Percentiles rank a stretch among this genome's conserved stretches.
These are phyloP conservation scores for Diaporthe sp. DNA, from an alignment of 2,329 filamentous ascomycete genomes.

Conservation along the genomic window DNA sequence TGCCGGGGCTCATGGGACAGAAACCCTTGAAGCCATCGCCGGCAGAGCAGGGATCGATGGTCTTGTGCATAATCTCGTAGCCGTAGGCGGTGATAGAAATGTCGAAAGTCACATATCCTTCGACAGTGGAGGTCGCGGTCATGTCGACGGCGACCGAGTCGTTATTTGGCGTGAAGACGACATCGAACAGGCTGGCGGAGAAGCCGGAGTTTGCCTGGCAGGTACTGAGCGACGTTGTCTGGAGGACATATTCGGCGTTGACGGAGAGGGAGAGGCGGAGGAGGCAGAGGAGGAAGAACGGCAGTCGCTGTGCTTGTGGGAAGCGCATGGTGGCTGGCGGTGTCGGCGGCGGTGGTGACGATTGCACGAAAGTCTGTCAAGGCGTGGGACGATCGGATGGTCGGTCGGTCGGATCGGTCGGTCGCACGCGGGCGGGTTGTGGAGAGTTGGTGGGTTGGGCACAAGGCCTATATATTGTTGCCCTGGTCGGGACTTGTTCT, in stretches of 20 bases:
- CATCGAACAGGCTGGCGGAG: slow-evolving; percentile 84
- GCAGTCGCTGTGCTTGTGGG: slow-evolving; percentile 27
- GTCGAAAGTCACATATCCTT: slow-evolving; percentile 80
- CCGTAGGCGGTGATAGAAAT: slow-evolving; percentile 82
- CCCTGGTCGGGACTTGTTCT: slow-evolving; percentile 12
- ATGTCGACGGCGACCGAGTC: slow-evolving; percentile 76
- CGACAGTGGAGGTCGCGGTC: slow-evolving; percentile 79
- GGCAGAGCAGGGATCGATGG: slow-evolving; percentile 77
- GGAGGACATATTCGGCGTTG: slow-evolving; percentile 46
- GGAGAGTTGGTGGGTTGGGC: slow-evolving; percentile 15
- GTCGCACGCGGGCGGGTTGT: slow-evolving; percentile 9
- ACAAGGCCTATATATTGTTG: slow-evolving; percentile 23
- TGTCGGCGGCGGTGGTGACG: slow-evolving; percentile 16
- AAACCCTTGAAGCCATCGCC: slow-evolving; percentile 71
- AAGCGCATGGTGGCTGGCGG: slow-evolving; percentile 36
- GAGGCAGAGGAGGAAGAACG: slow-evolving; percentile 34
- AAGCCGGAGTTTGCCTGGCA: slow-evolving; percentile 85
- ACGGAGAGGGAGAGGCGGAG: slow-evolving; percentile 42
- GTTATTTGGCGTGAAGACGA: slow-evolving; percentile 78
- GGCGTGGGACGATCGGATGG: neutral
- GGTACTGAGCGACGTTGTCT: slow-evolving; percentile 75
- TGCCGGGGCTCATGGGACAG: slow-evolving; percentile 85
- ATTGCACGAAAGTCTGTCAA: neutral
- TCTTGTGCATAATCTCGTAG: slow-evolving; percentile 72
- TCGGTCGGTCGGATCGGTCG: slow-evolving; percentile 10